Conservation (phyloP, 2,329 filamentous ascomycete genomes). For the Sporothrix brunneoviolacea region DNA sequence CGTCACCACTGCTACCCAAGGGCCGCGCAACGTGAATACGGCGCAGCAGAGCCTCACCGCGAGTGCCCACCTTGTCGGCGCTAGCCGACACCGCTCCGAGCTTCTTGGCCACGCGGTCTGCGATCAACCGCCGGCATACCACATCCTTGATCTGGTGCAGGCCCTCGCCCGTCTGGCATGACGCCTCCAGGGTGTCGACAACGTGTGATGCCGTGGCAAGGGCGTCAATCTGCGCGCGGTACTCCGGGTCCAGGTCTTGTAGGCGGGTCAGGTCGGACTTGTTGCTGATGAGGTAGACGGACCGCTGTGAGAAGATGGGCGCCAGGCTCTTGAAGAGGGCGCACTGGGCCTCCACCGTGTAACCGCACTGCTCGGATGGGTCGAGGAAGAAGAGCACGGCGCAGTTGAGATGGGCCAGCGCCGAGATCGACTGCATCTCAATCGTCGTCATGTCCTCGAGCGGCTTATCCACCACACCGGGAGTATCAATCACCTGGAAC, state of each 20-base stretch:
- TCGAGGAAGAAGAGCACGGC: conserved; percentile 99
- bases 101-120: conserved; percentile 90
- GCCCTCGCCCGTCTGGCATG: conserved; percentile 90
- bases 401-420: conserved; percentile 91
- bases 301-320: conserved; percentile 93
- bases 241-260: conserved; percentile 75
- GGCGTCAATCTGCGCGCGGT: conserved; percentile 45
- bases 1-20: no score
- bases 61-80: conserved; percentile 68
- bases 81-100: conserved; percentile 81
- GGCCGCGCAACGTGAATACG: conserved; percentile 97
- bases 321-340: conserved; percentile 95
- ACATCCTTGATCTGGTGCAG: conserved; percentile 93
- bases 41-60: conserved; percentile 83
- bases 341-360: conserved; percentile 87
- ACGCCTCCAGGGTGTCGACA: conserved; percentile 87
- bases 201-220: conserved; percentile 52
- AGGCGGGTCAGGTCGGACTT: conserved; percentile 91
- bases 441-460: conserved; percentile 99
- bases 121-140: conserved; percentile 86
- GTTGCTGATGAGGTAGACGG: conserved; percentile 95
- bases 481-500: conserved; percentile 84
- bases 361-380: conserved; percentile 92
- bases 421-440: conserved; percentile 98
- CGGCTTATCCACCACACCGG: conserved; percentile 95